Evolutionary conservation across 2,329 filamentous ascomycete genomes (phyloP), one percentile per base, ranked within the genome.

Genomic region (Fusarium globosum): DNA sequence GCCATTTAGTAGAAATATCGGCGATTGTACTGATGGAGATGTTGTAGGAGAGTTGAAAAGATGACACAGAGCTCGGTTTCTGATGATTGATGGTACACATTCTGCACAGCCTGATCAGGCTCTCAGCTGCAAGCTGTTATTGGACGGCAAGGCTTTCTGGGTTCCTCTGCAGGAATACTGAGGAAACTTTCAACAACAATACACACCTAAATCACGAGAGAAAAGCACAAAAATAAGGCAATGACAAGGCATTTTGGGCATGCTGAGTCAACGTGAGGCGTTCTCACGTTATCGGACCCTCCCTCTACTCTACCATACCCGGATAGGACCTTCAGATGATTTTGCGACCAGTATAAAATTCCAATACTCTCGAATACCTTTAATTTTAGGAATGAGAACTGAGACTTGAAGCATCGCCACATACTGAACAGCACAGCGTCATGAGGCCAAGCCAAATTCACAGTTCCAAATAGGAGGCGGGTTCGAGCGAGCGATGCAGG

Each of bases 371-470:
- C 60, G 51, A n/a, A 33, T 33, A 4, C 7, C 4, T 3, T 69
- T 33, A 6, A 66, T 45, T 16, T 42, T 28, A 3, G 62, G 66
- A 18, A 73, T 49, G 16, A 74, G 46, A 23, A 73, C 64, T 13
- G 65, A 72, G 45, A 74, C 65, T 45, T 69, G 64, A 7, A 73
- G 62, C 59, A 71, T 71, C 3, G 43, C 59, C 30, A 73, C 48
- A 21, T 76, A 49, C 0, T 35, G 65, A 4, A 48, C 73, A 20
- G 74, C 61, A 16, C 64, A 76, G 10, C 61, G 60, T 43, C 64
- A 55, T 14, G 73, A 69, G 1, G 69, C 71, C 1, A 75, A 43
- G 6, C 68, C 59, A 23, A 76, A 69, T 71, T 76, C n/a, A 23
- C 33, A 15, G 13, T n/a, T n/a, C 4, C 28, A 10, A n/a, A 49